Conservation (phyloP, 2,329 filamentous ascomycete genomes). For the Ophiostoma triangulosporum region DNA sequence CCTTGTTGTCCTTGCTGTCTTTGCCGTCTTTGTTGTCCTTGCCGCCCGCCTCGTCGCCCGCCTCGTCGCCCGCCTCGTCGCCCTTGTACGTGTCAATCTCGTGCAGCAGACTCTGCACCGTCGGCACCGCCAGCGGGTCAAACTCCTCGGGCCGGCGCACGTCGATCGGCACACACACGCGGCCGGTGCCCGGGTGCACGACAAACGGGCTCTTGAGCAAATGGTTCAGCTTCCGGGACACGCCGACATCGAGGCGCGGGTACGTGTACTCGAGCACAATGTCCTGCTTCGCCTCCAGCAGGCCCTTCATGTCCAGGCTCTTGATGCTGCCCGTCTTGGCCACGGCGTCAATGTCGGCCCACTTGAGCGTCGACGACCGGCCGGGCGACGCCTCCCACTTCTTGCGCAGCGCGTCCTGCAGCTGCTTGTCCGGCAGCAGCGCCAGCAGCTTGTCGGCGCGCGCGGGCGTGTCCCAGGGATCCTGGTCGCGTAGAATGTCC, state of each 20-base stretch:
- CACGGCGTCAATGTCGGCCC: constrained; percentile 82
- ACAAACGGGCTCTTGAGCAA: constrained; percentile 95
- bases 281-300: constrained; percentile 87
- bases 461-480: constrained; percentile 64
- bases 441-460: constrained; percentile 65
- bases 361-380: constrained; percentile 67
- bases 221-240: constrained; percentile 96
- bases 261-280: constrained; percentile 97
- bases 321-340: constrained; percentile 65
- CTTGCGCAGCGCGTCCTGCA: constrained; percentile 67
- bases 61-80: constrained; percentile 12
- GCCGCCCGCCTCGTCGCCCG: constrained; percentile 17
- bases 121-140: constrained; percentile 79
- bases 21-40: constrained; percentile 23
- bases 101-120: constrained; percentile 62
- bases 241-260: constrained; percentile 88
- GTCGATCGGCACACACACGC: constrained; percentile 93
- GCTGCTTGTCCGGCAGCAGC: constrained; percentile 67
- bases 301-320: constrained; percentile 55
- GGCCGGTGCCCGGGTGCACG: constrained; percentile 83
- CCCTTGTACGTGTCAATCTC: constrained; percentile 74
- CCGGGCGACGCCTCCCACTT: constrained; percentile 83
- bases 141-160: constrained; percentile 61
- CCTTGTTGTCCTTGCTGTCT: constrained; percentile 19
- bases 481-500: constrained; percentile 70